phyloP scores from a whole-genome alignment of 805 yeast genomes.

The Wickerhamomyces pijperi region DNA sequence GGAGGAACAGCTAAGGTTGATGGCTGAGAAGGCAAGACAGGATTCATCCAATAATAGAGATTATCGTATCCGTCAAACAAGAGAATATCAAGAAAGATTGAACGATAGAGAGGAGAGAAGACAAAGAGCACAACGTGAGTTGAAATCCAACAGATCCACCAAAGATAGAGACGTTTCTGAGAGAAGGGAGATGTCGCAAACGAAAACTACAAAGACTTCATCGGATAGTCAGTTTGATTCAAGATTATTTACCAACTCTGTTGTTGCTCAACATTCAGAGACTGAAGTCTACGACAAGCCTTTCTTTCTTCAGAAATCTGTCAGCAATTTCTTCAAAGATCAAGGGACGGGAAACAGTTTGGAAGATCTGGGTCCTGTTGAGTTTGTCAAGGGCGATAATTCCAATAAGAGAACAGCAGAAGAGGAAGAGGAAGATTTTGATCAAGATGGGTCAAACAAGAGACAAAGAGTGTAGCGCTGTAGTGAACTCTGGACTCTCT shows the following conservation, averaged over 20 bases:
- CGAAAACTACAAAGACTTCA: constrained; percentile 23
- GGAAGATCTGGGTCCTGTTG: constrained; percentile 29
- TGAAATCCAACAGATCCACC: constrained; percentile 31
- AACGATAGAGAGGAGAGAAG: constrained; percentile 32
- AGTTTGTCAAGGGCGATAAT: constrained; percentile 28
- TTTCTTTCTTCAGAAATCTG: constrained; percentile 42
- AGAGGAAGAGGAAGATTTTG: constrained; percentile 6
- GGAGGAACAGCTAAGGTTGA: constrained; percentile 37
- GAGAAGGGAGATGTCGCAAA: constrained; percentile 40
- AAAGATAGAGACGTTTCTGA: constrained; percentile 44
- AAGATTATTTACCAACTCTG: constrained; percentile 38
- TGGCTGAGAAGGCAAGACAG: constrained; percentile 39
- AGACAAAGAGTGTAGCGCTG: too few species aligned
- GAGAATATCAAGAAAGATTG: constrained; percentile 24
- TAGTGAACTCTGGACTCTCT: too few species aligned
- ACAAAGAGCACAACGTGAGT: constrained; percentile 34
- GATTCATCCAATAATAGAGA: constrained; percentile 17
- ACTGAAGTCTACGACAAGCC: constrained; percentile 51
- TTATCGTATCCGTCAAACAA: constrained; percentile 5
- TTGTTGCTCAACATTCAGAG: constrained; percentile 26
- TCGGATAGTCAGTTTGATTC: constrained; percentile 45
- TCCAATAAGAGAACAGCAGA: background rate
- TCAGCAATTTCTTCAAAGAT: constrained; percentile 38
- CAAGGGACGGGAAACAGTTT: constrained; percentile 14
- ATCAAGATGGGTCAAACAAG: constrained; percentile 16